phyloP scores from a whole-genome alignment of 2,329 filamentous ascomycete genomes.

The Leptographium wingfieldii region DNA sequence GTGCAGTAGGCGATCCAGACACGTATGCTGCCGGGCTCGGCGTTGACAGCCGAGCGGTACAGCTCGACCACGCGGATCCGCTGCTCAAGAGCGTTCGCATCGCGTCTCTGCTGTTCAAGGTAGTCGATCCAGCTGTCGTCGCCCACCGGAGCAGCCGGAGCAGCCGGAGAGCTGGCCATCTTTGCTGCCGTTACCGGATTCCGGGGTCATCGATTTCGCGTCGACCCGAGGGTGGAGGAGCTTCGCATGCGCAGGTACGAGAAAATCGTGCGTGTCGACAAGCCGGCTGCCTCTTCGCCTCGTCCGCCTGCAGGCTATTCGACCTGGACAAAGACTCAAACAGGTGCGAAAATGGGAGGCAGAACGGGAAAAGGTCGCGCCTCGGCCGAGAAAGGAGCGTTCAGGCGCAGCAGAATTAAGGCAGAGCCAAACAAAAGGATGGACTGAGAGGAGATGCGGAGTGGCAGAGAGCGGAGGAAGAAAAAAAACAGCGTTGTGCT shows the following conservation, averaged over 20 bases:
- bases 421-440: background rate
- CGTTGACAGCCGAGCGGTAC: constrained; percentile 54
- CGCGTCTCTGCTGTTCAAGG: constrained; percentile 56
- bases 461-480: background rate
- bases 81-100: constrained; percentile 49
- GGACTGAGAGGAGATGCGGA: background rate
- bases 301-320: background rate
- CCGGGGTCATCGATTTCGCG: constrained; percentile 9
- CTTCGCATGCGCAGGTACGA: background rate
- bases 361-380: background rate
- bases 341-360: too few species aligned
- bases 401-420: background rate
- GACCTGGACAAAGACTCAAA: background rate
- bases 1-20: constrained; percentile 71
- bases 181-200: constrained; percentile 5
- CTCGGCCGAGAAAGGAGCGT: background rate
- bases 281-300: background rate
- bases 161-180: constrained; percentile 14
- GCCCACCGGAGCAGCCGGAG: constrained; percentile 33
- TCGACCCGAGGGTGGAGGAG: background rate
- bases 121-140: constrained; percentile 70
- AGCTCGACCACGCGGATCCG: constrained; percentile 59
- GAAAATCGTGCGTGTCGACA: background rate
- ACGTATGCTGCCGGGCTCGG: constrained; percentile 60
- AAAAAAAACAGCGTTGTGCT: background rate